Evolutionary conservation across 768 basidiomycete species (phyloP), one percentile per base, ranked within the genome.

Genomic region (Phanerochaete sordida): DNA sequence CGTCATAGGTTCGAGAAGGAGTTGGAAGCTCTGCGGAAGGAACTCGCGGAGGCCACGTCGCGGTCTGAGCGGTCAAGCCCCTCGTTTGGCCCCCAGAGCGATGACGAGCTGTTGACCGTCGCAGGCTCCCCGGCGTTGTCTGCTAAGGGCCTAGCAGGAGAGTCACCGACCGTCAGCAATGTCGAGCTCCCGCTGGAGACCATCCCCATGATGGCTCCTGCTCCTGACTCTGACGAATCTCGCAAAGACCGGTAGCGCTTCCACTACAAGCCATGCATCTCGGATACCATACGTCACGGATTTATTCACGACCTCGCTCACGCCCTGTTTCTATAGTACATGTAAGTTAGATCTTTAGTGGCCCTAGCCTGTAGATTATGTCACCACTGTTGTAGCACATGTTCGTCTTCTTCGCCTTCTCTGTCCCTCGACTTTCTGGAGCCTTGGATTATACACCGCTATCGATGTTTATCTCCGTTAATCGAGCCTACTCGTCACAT

Each of bases 21-120:
- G 73, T 77, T 97, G 26, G 95, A 96, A 69, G 87, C 89, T 6
- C 73, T 97, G 39, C 86, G 95, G 51, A 95, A 93, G 73, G 95
- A 97, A 67, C 81, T 96, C 30, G 93, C 92, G 2, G 90, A 93
- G 65, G 79, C 77, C 15, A 79, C 75, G 26, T 76, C 81, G 21
- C 84, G 84, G 19, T 86, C 78, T 6, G 81, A 79, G 0, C 73
- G 72, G 13, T 77, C 82, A 3, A 88, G 81, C 39, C 86, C 87
- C 1, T 67, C 27, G 43, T 69, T 71, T 13, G 66, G 62, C 8
- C 67, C 69, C 0, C 70, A 67, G 13, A 79, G 78, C 60, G 75
- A 77, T 31, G 79, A 74, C 31, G 82, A 83, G 30, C 68, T 75
- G 19, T 75, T 75, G 26, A 76, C 79, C 1, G 63, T 74, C 12